These are phyloP conservation scores for Verticillium albo-atrum DNA, from an alignment of 2,329 filamentous ascomycete species.

Conservation along the genomic window DNA sequence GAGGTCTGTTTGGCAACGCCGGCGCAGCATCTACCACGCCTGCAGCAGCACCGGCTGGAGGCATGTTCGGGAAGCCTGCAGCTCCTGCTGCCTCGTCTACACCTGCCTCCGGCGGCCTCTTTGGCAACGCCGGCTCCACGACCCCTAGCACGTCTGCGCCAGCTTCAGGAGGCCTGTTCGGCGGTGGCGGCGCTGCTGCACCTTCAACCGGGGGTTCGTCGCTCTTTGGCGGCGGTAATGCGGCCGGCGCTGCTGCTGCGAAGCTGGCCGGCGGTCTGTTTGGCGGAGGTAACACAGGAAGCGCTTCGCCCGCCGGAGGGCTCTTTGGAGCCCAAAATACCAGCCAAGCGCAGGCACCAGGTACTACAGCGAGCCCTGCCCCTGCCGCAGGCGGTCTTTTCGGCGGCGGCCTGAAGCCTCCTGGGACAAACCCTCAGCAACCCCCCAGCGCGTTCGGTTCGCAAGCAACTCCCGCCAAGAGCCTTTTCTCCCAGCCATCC, in stretches of 20 bases:
- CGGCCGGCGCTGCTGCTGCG: conserved; percentile 11
- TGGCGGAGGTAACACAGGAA: conserved; percentile 16
- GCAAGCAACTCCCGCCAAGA: conserved; percentile 41
- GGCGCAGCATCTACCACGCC: conserved; percentile 16
- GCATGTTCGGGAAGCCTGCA: conserved; percentile 6
- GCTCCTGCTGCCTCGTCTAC: conserved; percentile 9
- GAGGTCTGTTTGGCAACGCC: conserved; percentile 18
- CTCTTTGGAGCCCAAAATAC: conserved; percentile 19
- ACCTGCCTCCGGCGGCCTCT: conserved; percentile 12
- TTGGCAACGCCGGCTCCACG: not conserved
- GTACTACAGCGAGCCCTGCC: conserved; percentile 9
- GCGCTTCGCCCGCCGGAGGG: conserved; percentile 17
- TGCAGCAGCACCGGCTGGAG: conserved; percentile 10
- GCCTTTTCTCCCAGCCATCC: conserved; percentile 41
- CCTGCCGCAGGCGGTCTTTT: conserved; percentile 14
- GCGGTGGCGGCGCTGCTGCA: not conserved
- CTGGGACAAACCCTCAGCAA: conserved; percentile 3
- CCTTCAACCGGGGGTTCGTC: not conserved
- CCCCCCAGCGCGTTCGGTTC: conserved; percentile 13
- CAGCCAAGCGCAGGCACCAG: conserved; percentile 14
- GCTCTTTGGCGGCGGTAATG: conserved; percentile 11
- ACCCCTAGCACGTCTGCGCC: not conserved
- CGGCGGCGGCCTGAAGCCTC: conserved; percentile 6
- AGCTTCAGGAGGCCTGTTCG: not conserved
- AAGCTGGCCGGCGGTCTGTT: conserved; percentile 17